phyloP scores from a whole-genome alignment of 257 asterid genomes.

The Ballota nigra region DNA sequence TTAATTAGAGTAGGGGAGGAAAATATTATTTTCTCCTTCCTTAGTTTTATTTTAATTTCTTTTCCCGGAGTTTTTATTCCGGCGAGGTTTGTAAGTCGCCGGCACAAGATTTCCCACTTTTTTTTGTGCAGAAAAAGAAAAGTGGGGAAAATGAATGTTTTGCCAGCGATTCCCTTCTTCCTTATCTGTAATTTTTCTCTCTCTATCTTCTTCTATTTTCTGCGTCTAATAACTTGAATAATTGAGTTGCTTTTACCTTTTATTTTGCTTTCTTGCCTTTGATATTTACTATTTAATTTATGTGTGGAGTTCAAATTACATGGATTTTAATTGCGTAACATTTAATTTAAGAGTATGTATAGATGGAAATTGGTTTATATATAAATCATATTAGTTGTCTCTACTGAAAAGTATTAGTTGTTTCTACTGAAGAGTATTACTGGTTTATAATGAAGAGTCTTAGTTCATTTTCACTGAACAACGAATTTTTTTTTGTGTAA shows the following conservation, averaged over 20 bases:
- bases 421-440: too few relatives aligned
- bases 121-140: slow-evolving; percentile 17
- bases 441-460: too few relatives aligned
- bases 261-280: slow-evolving; percentile 9
- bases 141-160: slow-evolving; percentile 76
- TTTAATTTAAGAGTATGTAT: too few relatives aligned
- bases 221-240: slow-evolving; percentile 33
- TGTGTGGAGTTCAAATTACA: too few relatives aligned
- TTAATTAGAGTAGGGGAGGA: neutral
- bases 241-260: slow-evolving; percentile 28
- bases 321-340: too few relatives aligned
- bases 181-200: slow-evolving; percentile 14
- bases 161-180: slow-evolving; percentile 37
- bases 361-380: too few relatives aligned
- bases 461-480: too few relatives aligned
- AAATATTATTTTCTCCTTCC: neutral
- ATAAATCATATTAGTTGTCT: too few relatives aligned
- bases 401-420: too few relatives aligned
- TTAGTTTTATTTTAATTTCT: neutral
- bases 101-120: slow-evolving; percentile 76
- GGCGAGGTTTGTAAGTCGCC: slow-evolving; percentile 49
- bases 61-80: slow-evolving; percentile 33
- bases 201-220: slow-evolving; percentile 17
- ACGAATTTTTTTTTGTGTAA: too few relatives aligned
- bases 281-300: too few relatives aligned